phyloP scores from a whole-genome alignment of 768 basidiomycete genomes.

The Termitomyces sp. region DNA sequence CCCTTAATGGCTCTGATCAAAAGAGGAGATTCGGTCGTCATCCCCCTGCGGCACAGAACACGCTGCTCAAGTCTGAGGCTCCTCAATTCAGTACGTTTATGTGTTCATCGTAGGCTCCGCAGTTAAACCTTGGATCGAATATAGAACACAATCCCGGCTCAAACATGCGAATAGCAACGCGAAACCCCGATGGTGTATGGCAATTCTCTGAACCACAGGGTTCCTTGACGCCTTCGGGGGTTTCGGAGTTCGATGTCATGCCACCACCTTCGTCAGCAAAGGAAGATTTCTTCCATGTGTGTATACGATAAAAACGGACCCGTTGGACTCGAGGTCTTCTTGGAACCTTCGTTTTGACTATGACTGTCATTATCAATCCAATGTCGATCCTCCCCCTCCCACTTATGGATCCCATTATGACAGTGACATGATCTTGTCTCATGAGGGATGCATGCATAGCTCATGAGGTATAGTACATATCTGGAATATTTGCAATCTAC shows the following conservation, averaged over 20 bases:
- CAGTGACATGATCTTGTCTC: neutral
- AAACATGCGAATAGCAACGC: constrained; percentile 53
- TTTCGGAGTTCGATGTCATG: constrained; percentile 28
- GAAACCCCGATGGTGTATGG: constrained; percentile 52
- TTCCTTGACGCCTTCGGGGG: constrained; percentile 33
- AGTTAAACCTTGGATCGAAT: neutral
- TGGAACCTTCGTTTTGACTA: constrained; percentile 8
- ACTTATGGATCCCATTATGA: constrained; percentile 17
- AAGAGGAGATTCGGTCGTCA: constrained; percentile 23
- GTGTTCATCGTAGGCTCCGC: neutral
- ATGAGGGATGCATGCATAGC: neutral
- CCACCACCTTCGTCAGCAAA: constrained; percentile 21
- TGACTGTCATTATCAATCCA: constrained; percentile 15
- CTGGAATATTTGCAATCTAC: neutral
- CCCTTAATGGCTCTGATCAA: constrained; percentile 6
- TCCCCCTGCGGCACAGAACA: constrained; percentile 35
- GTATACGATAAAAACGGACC: constrained; percentile 15
- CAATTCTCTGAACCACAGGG: constrained; percentile 38
- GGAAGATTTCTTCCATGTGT: constrained; percentile 2
- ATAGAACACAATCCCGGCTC: constrained; percentile 45
- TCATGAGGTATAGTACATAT: neutral
- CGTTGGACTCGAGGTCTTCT: constrained; percentile 6
- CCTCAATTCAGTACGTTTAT: constrained; percentile 33
- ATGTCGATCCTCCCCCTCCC: constrained; percentile 20
- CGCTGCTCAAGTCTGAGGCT: constrained; percentile 33